Evolutionary conservation across 306 rosid genomes (phyloP), one percentile per base, ranked within the genome.

Genomic region (Quercus agrifolia): DNA sequence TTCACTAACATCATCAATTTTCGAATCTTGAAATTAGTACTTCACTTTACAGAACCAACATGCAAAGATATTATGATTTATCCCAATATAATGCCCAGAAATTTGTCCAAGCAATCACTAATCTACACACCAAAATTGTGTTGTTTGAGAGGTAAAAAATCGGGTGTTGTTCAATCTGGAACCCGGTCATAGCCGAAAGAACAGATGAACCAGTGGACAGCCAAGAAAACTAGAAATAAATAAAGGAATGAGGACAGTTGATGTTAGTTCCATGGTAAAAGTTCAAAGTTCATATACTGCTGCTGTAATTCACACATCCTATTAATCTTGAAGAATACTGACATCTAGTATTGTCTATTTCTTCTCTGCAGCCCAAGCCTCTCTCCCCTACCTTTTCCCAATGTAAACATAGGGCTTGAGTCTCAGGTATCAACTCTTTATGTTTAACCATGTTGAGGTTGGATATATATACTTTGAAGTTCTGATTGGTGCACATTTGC

Each of bases 361-460:
- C 80, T 86, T 75, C 25, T 62, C 56, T 46, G 80, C 75, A 77
- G 77, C 74, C 33, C 17, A 18, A 46, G 21, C 11, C 41, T 33
- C 89, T 76, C 78, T 80, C 86, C 66, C 83, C 91, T 80, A 30
- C 85, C 90, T 78, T 80, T 78, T 55, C 83, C 92, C 55, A 77
- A 70, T 77, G 81, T 82, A 21, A 90, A 82, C 76, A 87, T 87
- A 73, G 88, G 88, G 80, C 88, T 84, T 54, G 83, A 79, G 68
- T 87, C 88, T 83, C 91, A 71, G 56, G 71, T 75, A 62, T 75
- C 77, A 51, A 31, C 83, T 28, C 82, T 77, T 30, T 33, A 28
- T 62, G 77, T 19, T 62, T 84, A 85, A 23, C 21, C 84, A n/a
- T 67, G 79, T 23, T 63, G 80, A 77, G 84, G 80, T 69, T 87